Base-by-base conservation (phyloP, 352 stramenopile species). In the Globisporangium mamillatum region DNA sequence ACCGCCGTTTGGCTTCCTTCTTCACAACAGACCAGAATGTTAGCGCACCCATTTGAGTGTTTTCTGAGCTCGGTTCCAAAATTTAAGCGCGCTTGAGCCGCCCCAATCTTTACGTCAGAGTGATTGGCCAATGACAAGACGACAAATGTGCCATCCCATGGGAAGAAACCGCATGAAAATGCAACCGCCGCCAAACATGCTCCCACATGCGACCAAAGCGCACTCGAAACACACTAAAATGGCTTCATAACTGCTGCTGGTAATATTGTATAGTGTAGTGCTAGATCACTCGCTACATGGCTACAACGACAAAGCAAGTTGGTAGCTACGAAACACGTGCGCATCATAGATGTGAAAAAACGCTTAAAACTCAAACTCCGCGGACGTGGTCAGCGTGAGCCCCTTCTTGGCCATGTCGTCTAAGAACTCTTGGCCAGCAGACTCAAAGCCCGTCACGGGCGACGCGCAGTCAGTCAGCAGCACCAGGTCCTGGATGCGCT, bases 401-500 rank as follows among this genome's bases (percentile, higher is more conserved):
- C 84, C 84, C 69, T 81, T 79, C 20, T 77, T 73, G 3, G 67
- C 72, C 84, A 93, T 93, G 62, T 91, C 79, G 36, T 69, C 68
- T 44, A 91, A 63, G 66, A 91, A 91, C 66, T 84, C 60, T 81
- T 90, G 68, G 32, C 85, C 87, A 56, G 71, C 78, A 34, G 79
- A 70, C 65, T 95, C 85, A 67, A 91, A 95, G 24, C 88, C 84
- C 1, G 84, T 74, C 29, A 95, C 88, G 50, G 84, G 70, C 20
- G 87, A 94, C 52, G 79, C 54, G 68, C 87, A 94, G 68, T 94
- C 87, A 4, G 82, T 89, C 38, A 97, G 63, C 29, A 97, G 67
- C n/a, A 94, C 75, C 44, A 97, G 66, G 71, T 95, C 79, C 7
- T 70, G 53, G 14, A 78, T 63, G n/a, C 93, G 77, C 9, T 92